A percentile compares a stretch with the other conserved stretches of the same genome.
These are phyloP conservation scores for Monosporascus sp. DNA, from an alignment of 2,329 filamentous ascomycete genomes.

Conservation along the genomic window DNA sequence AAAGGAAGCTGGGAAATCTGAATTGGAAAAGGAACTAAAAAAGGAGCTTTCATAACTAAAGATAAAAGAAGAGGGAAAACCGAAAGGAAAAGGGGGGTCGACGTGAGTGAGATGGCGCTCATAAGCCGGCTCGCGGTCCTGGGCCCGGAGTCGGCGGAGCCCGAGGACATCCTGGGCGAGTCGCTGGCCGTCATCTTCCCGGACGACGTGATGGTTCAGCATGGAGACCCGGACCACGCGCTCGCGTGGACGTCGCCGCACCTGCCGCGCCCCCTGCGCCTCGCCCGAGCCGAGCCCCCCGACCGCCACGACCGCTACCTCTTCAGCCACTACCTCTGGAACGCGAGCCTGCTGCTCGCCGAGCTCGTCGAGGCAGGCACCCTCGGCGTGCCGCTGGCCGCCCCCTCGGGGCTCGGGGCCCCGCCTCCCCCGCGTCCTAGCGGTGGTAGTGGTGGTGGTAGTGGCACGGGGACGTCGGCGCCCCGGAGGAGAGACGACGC, in stretches of 20 bases:
- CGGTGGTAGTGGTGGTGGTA: background rate
- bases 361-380: conserved; percentile 50
- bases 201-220: conserved; percentile 60
- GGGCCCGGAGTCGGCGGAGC: conserved; percentile 31
- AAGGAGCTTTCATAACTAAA: too few relatives aligned
- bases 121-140: conserved; percentile 38
- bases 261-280: conserved; percentile 38
- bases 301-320: conserved; percentile 51
- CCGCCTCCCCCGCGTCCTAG: background rate
- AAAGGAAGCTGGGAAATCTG: too few relatives aligned
- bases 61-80: too few relatives aligned
- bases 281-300: conserved; percentile 43
- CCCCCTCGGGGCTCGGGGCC: background rate
- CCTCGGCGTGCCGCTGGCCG: conserved; percentile 19
- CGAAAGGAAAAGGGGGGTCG: too few relatives aligned
- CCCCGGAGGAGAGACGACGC: background rate
- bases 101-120: conserved; percentile 33
- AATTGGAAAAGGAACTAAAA: too few relatives aligned
- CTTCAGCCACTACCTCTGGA: conserved; percentile 72
- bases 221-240: conserved; percentile 55
- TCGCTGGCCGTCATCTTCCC: conserved; percentile 61
- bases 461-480: background rate
- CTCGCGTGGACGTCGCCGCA: conserved; percentile 55
- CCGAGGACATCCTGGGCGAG: conserved; percentile 56
- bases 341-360: conserved; percentile 52